A percentile compares a stretch with the other conserved stretches of the same genome.
phyloP scores from a whole-genome alignment of 164 flowering plant genomes.

The Kingdonia uniflora region DNA sequence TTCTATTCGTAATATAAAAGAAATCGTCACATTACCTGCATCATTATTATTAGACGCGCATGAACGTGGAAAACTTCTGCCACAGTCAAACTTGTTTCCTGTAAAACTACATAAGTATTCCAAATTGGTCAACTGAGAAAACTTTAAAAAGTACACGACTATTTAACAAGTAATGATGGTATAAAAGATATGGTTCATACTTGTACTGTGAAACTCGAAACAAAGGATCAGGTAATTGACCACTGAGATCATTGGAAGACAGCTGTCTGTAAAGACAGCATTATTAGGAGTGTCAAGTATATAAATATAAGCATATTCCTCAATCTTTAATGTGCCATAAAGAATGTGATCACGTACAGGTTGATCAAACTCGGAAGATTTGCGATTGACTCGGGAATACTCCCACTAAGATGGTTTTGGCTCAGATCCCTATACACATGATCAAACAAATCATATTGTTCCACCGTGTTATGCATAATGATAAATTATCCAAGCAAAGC shows the following conservation, averaged over 20 bases:
- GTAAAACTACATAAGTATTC: slow-evolving; percentile 49
- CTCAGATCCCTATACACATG: slow-evolving; percentile 57
- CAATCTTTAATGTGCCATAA: neutral
- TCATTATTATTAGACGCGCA: slow-evolving; percentile 38
- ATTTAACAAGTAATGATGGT: neutral
- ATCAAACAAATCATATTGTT: slow-evolving; percentile 2
- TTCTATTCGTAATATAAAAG: no score
- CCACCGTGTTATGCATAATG: no score
- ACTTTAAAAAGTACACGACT: neutral
- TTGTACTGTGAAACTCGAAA: slow-evolving; percentile 56
- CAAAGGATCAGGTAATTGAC: slow-evolving; percentile 50
- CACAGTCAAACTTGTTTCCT: slow-evolving; percentile 69
- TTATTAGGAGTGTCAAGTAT: slow-evolving; percentile 3
- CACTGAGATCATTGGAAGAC: slow-evolving; percentile 61
- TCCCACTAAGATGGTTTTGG: slow-evolving; percentile 70
- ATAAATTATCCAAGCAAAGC: no score
- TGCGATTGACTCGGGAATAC: slow-evolving; percentile 64
- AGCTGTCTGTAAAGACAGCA: slow-evolving; percentile 52
- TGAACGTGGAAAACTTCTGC: slow-evolving; percentile 21
- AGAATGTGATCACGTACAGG: slow-evolving; percentile 43
- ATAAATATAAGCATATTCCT: neutral
- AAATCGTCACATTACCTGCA: slow-evolving; percentile 32
- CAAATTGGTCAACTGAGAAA: slow-evolving; percentile 1
- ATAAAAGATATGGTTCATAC: slow-evolving; percentile 30
- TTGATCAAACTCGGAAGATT: slow-evolving; percentile 42